Percentiles rank a stretch among this genome's conserved stretches.
These are phyloP conservation scores for Penstemon eatonii DNA, from an alignment of 257 asterid species.

Conservation along the genomic window DNA sequence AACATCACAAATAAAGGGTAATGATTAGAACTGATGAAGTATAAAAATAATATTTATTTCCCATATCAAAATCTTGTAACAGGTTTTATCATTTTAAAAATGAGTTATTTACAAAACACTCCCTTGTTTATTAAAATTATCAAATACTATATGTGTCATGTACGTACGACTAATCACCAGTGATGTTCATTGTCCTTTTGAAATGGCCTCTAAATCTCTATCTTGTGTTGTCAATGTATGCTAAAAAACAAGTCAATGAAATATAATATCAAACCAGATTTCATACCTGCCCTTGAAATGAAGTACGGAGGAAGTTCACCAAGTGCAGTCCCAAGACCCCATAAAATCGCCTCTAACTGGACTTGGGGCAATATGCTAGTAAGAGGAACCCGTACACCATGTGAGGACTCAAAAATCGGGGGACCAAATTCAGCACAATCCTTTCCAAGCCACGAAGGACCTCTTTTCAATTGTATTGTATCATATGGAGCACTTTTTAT, in stretches of 20 bases:
- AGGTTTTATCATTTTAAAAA: neutral
- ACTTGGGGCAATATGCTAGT: slow-evolving; percentile 84
- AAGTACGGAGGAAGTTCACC: slow-evolving; percentile 98
- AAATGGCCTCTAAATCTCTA: no score
- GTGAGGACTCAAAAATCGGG: slow-evolving; percentile 58
- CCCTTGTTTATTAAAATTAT: no score
- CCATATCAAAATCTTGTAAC: neutral
- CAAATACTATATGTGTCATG: no score
- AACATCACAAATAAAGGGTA: neutral
- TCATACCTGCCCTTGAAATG: slow-evolving; percentile 90
- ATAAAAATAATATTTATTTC: neutral
- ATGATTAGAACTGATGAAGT: neutral
- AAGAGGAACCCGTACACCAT: slow-evolving; percentile 68
- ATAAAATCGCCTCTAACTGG: slow-evolving; percentile 83
- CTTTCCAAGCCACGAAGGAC: slow-evolving; percentile 86
- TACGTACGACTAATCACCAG: no score
- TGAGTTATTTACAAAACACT: neutral
- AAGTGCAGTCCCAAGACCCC: slow-evolving; percentile 97
- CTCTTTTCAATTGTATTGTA: slow-evolving; percentile 70
- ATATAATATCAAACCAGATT: neutral
- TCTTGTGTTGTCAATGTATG: no score
- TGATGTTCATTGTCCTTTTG: no score
- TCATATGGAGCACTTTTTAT: slow-evolving; percentile 87
- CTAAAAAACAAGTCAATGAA: neutral
- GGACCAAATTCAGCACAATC: slow-evolving; percentile 81